A percentile compares a stretch with the other conserved stretches of the same genome.
Evolutionary conservation across 164 flowering plant species (phyloP).

Genomic region (Platanus orientalis): DNA sequence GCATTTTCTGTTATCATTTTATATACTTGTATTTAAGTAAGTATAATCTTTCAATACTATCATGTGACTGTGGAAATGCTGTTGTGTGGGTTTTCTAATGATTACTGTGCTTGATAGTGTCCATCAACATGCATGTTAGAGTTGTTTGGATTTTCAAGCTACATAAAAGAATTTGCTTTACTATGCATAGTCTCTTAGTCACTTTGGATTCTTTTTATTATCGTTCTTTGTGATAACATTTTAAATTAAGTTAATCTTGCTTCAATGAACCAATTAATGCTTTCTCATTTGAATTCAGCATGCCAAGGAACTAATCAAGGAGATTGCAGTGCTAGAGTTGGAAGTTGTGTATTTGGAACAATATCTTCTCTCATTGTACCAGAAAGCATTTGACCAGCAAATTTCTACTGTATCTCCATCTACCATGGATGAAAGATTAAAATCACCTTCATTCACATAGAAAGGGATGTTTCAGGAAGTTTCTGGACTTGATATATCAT

Average conservation of each 20-base stretch:
- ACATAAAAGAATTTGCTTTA: too few species aligned
- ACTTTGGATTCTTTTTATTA: too few species aligned
- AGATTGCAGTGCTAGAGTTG: constrained; percentile 66
- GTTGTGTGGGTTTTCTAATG: background rate
- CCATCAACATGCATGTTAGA: too few species aligned
- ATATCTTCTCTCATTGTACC: constrained; percentile 74
- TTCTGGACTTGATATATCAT: constrained; percentile 24
- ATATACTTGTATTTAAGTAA: background rate
- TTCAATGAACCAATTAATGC: background rate
- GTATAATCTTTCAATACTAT: background rate
- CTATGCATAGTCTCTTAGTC: too few species aligned
- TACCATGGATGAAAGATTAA: constrained; percentile 27
- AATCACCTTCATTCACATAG: constrained; percentile 26
- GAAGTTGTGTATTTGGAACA: constrained; percentile 72
- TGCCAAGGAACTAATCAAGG: constrained; percentile 68
- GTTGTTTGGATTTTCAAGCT: too few species aligned
- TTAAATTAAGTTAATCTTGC: background rate
- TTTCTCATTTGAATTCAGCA: constrained; percentile 34
- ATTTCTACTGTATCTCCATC: constrained; percentile 37
- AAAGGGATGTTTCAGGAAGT: constrained; percentile 23
- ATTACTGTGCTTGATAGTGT: background rate
- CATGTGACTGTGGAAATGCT: background rate
- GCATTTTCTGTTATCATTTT: background rate
- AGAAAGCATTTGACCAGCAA: constrained; percentile 68
- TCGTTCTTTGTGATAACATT: background rate